These are phyloP conservation scores for sunflower (Helianthus annuus) DNA, from an alignment of 129 eudicot genomes.

Conservation along the genomic window DNA sequence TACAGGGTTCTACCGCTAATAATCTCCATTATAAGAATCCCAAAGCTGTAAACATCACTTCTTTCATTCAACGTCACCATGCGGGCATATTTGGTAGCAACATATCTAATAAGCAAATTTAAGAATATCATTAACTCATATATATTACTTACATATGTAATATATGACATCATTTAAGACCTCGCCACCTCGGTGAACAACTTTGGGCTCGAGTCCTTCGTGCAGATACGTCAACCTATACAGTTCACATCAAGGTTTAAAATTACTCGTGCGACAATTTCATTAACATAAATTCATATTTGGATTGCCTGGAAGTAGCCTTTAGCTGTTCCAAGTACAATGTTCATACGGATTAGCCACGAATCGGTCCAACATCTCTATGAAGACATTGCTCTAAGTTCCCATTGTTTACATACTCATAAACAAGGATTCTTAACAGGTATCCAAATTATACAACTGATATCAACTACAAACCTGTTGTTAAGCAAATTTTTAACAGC, in stretches of 20 bases:
- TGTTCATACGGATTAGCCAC: constrained; percentile 76
- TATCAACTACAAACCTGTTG: constrained; percentile 51
- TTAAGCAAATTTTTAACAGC: constrained; percentile 93
- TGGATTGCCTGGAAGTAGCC: background rate
- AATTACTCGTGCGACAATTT: background rate
- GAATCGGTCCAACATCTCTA: constrained; percentile 56
- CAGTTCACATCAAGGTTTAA: constrained; percentile 20
- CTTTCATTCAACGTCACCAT: no score
- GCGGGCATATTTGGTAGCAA: no score
- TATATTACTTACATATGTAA: no score
- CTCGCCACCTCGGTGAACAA: constrained; percentile 88
- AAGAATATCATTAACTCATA: no score
- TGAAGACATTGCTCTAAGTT: constrained; percentile 46
- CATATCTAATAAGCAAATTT: no score
- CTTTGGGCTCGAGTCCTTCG: constrained; percentile 92
- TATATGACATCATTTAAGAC: constrained; percentile 82
- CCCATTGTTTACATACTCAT: constrained; percentile 41
- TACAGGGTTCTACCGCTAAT: constrained; percentile 87
- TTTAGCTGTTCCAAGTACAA: constrained; percentile 37
- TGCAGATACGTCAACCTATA: constrained; percentile 82
- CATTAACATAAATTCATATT: background rate
- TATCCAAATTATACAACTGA: constrained; percentile 4
- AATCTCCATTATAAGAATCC: constrained; percentile 88
- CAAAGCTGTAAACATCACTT: constrained; percentile 90
- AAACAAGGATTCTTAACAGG: constrained; percentile 37